A percentile compares a stretch with the other conserved stretches of the same genome.
Conservation (phyloP, 148 eudicot genomes). For the Polygonum aviculare region DNA sequence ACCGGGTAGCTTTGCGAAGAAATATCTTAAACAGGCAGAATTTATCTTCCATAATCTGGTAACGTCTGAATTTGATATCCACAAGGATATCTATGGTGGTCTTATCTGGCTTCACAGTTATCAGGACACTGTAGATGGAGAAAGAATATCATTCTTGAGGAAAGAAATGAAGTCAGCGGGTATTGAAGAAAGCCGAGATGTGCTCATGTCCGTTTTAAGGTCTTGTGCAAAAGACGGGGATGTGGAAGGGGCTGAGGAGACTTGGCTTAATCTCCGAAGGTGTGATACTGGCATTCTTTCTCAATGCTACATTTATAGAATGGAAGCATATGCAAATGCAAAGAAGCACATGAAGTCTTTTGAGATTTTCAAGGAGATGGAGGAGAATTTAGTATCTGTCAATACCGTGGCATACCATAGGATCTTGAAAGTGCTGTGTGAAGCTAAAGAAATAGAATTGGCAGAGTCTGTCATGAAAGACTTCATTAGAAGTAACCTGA, state of each 20-base stretch:
- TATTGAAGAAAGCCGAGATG: constrained; percentile 54
- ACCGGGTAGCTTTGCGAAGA: constrained; percentile 45
- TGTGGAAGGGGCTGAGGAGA: constrained; percentile 58
- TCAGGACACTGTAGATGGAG: constrained; percentile 67
- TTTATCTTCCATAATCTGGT: constrained; percentile 68
- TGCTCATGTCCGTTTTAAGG: constrained; percentile 70
- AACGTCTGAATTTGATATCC: constrained; percentile 52
- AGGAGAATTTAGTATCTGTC: constrained; percentile 30
- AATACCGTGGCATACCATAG: constrained; percentile 54
- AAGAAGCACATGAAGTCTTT: constrained; percentile 52
- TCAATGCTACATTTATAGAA: constrained; percentile 72
- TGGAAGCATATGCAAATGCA: constrained; percentile 64
- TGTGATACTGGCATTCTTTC: constrained; percentile 39
- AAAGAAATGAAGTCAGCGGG: constrained; percentile 55
- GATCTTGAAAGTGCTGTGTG: constrained; percentile 62
- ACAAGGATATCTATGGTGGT: constrained; percentile 70
- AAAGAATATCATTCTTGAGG: constrained; percentile 49
- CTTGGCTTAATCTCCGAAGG: constrained; percentile 54
- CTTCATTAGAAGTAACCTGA: constrained; percentile 50
- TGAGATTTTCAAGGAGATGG: constrained; percentile 56
- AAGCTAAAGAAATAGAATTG: constrained; percentile 47
- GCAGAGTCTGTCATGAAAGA: constrained; percentile 76
- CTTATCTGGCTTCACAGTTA: constrained; percentile 95
- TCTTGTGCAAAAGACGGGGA: constrained; percentile 80
- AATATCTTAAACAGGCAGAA: constrained; percentile 79